Conservation (phyloP, 108 stramenopile species). For the Phaeodactylum tricornutum region DNA sequence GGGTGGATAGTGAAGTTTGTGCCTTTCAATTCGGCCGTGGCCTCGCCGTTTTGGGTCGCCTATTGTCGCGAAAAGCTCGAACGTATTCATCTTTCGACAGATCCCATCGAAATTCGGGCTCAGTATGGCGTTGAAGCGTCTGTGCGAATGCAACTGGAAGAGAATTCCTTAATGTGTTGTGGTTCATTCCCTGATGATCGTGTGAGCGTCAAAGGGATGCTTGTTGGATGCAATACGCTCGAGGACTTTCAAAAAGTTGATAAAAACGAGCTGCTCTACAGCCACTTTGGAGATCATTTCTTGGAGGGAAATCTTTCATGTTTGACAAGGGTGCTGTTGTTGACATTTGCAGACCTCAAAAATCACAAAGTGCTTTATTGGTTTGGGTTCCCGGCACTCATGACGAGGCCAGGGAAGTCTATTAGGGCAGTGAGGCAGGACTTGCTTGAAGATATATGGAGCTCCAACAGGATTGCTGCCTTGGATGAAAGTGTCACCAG, state of each 20-base stretch:
- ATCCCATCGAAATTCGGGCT: conserved; percentile 40
- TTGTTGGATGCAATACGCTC: conserved; percentile 60
- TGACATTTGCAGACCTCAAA: conserved; percentile 69
- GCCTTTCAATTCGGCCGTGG: conserved; percentile 64
- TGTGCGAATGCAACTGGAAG: conserved; percentile 40
- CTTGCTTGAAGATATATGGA: no score
- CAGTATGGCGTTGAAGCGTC: conserved; percentile 22
- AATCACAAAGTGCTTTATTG: conserved; percentile 75
- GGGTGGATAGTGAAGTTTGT: conserved; percentile 47
- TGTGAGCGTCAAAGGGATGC: conserved; percentile 15
- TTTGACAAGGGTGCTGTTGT: conserved; percentile 26
- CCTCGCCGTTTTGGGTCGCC: conserved; percentile 78
- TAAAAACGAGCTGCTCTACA: conserved; percentile 59
- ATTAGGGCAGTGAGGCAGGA: conserved; percentile 1
- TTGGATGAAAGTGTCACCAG: no score
- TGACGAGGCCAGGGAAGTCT: background rate
- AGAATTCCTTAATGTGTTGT: conserved; percentile 8
- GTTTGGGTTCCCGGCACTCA: conserved; percentile 75
- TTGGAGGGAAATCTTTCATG: conserved; percentile 17
- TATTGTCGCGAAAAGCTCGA: conserved; percentile 66
- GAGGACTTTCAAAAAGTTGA: conserved; percentile 61
- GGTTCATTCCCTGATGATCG: conserved; percentile 13
- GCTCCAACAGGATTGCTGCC: no score
- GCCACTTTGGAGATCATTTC: conserved; percentile 17
- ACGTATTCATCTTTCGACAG: conserved; percentile 50